Base-by-base conservation (phyloP, 2,329 filamentous ascomycete genomes). In the Plectosphaerella sp. region DNA sequence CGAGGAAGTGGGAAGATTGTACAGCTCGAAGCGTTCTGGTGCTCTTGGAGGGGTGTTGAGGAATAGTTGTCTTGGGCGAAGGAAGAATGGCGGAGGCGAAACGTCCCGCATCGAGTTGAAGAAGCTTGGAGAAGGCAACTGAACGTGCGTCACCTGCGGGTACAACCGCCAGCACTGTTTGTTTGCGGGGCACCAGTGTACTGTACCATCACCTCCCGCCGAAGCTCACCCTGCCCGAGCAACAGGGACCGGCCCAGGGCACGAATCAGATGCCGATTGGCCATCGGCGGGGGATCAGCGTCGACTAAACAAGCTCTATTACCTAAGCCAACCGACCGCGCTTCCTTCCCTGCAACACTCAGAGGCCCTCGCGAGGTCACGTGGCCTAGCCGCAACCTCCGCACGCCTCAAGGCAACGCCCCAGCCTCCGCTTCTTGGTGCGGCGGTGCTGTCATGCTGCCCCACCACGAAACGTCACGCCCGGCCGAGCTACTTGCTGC, bases 391-490 rank as follows among this genome's bases (percentile, higher is more conserved):
- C n/a, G 10, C 41, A 16, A 43, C n/a, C 41, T 20, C 37, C 37
- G 37, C 28, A 33, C 28, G 28, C 28, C 28, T 41, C 37, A 7
- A 18, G 37, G 41, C 41, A 6, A 43, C n/a, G n/a, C 18, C 18
- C 41, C 41, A 43, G 41, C 41, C 16, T 20, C 41, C n/a, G 10
- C n/a, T 12, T 9, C 10, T 12, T 20, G 16, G 41, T 43, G 41
- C 50, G 52, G 54, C 50, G 52, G 48, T 56, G 52, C 54, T 56
- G 37, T 45, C 48, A 45, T 45, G 16, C 50, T 47, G 58, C 65
- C 66, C 67, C 66, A 61, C 59, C 56, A 52, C 50, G 56, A 64
- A 61, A 69, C 65, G 64, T 69, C 67, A 67, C 58, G 58, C 56
- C 36, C 28, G 28, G 54, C 57, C 60, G 58, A 65, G 60, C 62